A percentile compares a stretch with the other conserved stretches of the same genome.
These are phyloP conservation scores for Tolypocladium cylindrosporum DNA, from an alignment of 2,329 filamentous ascomycete genomes.

Conservation along the genomic window DNA sequence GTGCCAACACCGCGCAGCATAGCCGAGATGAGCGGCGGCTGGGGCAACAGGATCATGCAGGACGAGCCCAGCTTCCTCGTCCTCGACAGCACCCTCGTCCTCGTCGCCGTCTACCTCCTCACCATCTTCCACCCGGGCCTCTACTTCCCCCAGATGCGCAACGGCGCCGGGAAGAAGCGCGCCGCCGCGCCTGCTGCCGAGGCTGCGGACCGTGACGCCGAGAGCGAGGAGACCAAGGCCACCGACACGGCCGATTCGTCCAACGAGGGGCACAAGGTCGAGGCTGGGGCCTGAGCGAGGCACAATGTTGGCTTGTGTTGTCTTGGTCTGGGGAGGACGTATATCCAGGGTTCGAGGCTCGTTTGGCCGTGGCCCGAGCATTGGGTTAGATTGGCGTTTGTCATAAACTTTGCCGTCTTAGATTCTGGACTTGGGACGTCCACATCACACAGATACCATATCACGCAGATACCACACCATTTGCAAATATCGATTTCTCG, in stretches of 20 bases:
- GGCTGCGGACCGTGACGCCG: not conserved
- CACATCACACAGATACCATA: not conserved
- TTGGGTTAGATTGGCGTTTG: not conserved
- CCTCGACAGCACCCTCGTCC: conserved; percentile 42
- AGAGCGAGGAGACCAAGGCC: conserved; percentile 5
- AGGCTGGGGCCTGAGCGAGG: conserved; percentile 6
- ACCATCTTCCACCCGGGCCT: conserved; percentile 44
- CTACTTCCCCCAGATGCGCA: conserved; percentile 45
- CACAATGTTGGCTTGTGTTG: not conserved
- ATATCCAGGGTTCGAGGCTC: not conserved
- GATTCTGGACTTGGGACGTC: not conserved
- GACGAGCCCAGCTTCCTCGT: conserved; percentile 49
- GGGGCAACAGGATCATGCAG: conserved; percentile 54
- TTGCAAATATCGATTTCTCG: not conserved
- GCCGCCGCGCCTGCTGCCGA: conserved; percentile 2
- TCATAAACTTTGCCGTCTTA: not conserved
- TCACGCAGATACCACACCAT: not conserved
- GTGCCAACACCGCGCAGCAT: conserved; percentile 23
- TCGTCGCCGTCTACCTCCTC: conserved; percentile 38
- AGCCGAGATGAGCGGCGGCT: conserved; percentile 54
- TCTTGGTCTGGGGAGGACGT: not conserved
- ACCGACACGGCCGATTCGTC: conserved; percentile 17
- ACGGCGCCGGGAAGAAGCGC: conserved; percentile 12
- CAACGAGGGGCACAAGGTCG: conserved; percentile 11
- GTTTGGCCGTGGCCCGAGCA: not conserved